These are phyloP conservation scores for Fusarium sp. DNA, from an alignment of 2,329 filamentous ascomycete species.

Conservation along the genomic window DNA sequence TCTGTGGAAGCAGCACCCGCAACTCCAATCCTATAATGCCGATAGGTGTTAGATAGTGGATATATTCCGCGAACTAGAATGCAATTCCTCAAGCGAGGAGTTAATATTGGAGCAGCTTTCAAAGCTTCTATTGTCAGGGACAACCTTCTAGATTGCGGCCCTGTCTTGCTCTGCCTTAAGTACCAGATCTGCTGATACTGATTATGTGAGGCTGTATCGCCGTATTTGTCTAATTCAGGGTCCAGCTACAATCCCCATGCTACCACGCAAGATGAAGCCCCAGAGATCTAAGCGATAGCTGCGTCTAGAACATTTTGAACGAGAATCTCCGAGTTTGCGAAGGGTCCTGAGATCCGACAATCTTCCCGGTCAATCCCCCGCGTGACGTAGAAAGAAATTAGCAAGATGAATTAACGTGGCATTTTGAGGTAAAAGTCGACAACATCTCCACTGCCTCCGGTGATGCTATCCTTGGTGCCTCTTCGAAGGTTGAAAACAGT, in stretches of 20 bases:
- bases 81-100: not conserved
- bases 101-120: not conserved
- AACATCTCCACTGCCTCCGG: slow-evolving; percentile 35
- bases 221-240: not conserved
- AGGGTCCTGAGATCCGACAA: slow-evolving; percentile 2
- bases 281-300: not conserved
- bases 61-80: not conserved
- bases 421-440: slow-evolving; percentile 15
- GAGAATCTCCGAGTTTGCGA: slow-evolving; percentile 20
- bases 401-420: slow-evolving; percentile 36
- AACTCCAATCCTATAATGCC: not conserved
- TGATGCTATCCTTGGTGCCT: slow-evolving; percentile 34
- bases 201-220: slow-evolving; percentile 3
- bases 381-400: slow-evolving; percentile 41
- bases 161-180: not conserved
- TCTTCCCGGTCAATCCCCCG: slow-evolving; percentile 27
- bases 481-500: not conserved
- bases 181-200: not conserved
- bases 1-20: not conserved
- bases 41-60: not conserved
- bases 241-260: not conserved
- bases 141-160: not conserved
- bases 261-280: not conserved
- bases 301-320: slow-evolving; percentile 23
- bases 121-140: not conserved